Evolutionary conservation across 768 basidiomycete species (phyloP), one percentile per base, ranked within the genome.

Genomic region (Boletus subcaerulescens): DNA sequence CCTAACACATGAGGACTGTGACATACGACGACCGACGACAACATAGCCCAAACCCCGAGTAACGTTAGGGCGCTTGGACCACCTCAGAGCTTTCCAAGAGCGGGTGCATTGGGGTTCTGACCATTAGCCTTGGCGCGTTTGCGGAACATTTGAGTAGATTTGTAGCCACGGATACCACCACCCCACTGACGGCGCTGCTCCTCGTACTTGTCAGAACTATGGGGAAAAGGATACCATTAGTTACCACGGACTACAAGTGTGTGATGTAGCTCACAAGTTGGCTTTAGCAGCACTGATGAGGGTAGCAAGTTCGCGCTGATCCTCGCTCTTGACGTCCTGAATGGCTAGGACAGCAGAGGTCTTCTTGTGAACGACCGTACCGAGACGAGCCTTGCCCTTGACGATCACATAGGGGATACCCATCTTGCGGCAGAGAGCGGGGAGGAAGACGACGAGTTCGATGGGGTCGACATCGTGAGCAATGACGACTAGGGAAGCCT

Each of bases 381-480:
- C 96, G 67, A 98, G 91, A 71, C 96, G 91, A 53, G 96, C 93
- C 78, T 98, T 98, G 77, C 91, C 89, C 80, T 98, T 98, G 65
- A 96, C 94, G 62, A 99, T 97, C 60, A 94, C 92, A 77, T 98
- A 98, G 39, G 95, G 95, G 33, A 98, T 90, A 73, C 95, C 95
- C 95, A 98, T 98, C 86, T 98, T 98, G 76, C 93, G 88, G 80
- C 96, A 98, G 57, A 98, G 87, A 52, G 96, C 94, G 53, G 96
- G 96, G 56, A 98, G 82, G 87, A 92, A 98, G 76, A 99, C 85
- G 61, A 99, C 96, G 66, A 99, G 89, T 78, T 99, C 96, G 60
- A 98, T 97, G 40, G 96, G 96, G 81, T 99, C 96, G 57, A 99
- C 96, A 72, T 98, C 95, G 72, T 98, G 93, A 36, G 91, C 93